Evolutionary conservation across 2,329 filamentous ascomycete genomes (phyloP), one percentile per base, ranked within the genome.

Genomic region (Incumbomyces lentus): DNA sequence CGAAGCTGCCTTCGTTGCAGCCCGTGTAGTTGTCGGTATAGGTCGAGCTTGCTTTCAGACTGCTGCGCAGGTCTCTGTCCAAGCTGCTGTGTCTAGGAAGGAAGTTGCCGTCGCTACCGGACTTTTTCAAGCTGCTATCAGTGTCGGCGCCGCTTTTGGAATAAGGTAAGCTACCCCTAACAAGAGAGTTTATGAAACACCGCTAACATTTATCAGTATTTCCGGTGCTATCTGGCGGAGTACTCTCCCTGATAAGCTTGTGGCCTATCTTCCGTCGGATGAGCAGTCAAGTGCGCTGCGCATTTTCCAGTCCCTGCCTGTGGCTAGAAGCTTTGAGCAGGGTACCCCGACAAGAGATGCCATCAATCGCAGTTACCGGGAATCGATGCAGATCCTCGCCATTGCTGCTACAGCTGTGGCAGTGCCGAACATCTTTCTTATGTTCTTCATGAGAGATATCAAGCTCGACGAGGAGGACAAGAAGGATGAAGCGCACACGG

Each of bases 181-280:
- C 4, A 4, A 14, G 4, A 5, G 13, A 12, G 5, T 5, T 14
- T 6, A 14, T 4, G 13, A 6, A 4, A 35, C 4, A 17, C 12
- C 5, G n/a, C 16, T n/a, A 12, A n/a, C 16, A 35, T 5, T n/a
- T n/a, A 14, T 18, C n/a, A 57, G 57, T 22, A 60, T 66, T 5
- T 59, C 60, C 5, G 64, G 64, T 1, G 64, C 62, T 8, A 66
- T 66, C 29, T 67, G 64, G 64, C 60, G 56, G n/a, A 58, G 49
- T 33, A 53, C 49, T 1, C 54, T 59, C 12, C 56, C 55, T 0
- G 40, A 26, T 0, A 58, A 55, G 26, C 47, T 59, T 3, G 17
- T 35, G 3, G 11, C 46, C n/a, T 51, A 59, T 34, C 48, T 59
- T 6, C 57, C 57, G 1, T 41, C 35, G 5, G 55, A 57, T 8